phyloP scores from a whole-genome alignment of 495 filamentous ascomycete species.

The Daldinia childiae region DNA sequence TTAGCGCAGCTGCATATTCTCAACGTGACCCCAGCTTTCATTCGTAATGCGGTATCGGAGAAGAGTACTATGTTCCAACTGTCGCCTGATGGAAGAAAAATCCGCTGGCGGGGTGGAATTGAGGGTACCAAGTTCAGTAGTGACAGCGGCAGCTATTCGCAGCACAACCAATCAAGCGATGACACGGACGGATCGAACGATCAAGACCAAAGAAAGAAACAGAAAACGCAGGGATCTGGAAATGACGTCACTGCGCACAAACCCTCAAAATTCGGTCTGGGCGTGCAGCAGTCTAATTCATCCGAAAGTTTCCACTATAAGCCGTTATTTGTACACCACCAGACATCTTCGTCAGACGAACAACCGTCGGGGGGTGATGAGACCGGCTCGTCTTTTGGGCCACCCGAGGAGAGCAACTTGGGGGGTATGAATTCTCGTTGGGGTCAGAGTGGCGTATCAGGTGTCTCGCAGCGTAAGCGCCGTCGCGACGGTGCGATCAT shows the following conservation, averaged over 20 bases:
- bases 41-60: slow-evolving; percentile 70
- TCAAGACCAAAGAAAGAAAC: slow-evolving; percentile 50
- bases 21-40: slow-evolving; percentile 77
- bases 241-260: slow-evolving; percentile 46
- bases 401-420: slow-evolving; percentile 52
- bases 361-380: slow-evolving; percentile 54
- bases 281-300: slow-evolving; percentile 47
- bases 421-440: slow-evolving; percentile 51
- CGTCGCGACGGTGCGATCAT: slow-evolving; percentile 76
- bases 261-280: slow-evolving; percentile 50
- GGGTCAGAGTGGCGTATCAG: slow-evolving; percentile 55
- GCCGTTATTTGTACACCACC: slow-evolving; percentile 65
- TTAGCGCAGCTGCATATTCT: slow-evolving; percentile 83
- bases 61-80: slow-evolving; percentile 76
- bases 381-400: slow-evolving; percentile 46
- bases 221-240: slow-evolving; percentile 49
- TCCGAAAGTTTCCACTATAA: slow-evolving; percentile 68
- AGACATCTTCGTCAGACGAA: slow-evolving; percentile 52
- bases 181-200: slow-evolving; percentile 53
- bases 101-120: slow-evolving; percentile 75
- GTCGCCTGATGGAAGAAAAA: slow-evolving; percentile 74
- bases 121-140: slow-evolving; percentile 68
- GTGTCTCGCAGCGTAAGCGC: slow-evolving; percentile 53
- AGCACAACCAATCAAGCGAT: slow-evolving; percentile 51
- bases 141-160: slow-evolving; percentile 60